Evolutionary conservation across 148 eudicot species (phyloP).

Genomic region (Vaccinium vitisidaea): DNA sequence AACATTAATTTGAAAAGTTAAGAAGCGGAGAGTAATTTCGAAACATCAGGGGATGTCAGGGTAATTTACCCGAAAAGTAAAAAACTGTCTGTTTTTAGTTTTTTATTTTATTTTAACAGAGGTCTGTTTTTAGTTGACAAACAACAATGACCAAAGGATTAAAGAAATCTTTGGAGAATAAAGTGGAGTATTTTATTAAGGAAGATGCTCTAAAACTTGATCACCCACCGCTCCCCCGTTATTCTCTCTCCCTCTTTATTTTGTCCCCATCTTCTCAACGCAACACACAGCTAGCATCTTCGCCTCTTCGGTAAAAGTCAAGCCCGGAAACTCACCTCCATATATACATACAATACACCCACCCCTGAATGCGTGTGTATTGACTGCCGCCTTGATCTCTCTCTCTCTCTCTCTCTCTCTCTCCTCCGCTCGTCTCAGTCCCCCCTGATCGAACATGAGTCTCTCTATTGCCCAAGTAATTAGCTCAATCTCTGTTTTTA

Average conservation of each 20-base stretch:
- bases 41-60: no score
- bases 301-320: neutral
- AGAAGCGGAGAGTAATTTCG: no score
- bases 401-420: neutral
- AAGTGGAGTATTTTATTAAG: no score
- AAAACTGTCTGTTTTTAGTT: no score
- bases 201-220: neutral
- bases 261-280: neutral
- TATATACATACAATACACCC: neutral
- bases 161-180: neutral
- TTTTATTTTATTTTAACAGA: no score
- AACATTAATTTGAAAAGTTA: no score
- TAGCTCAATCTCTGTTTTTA: neutral
- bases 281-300: neutral
- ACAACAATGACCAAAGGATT: neutral
- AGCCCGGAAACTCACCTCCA: neutral
- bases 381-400: neutral
- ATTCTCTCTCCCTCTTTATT: neutral
- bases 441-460: conserved; percentile 8
- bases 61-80: no score
- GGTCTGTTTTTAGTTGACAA: neutral
- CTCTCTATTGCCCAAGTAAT: conserved; percentile 18
- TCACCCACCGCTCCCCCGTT: neutral
- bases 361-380: neutral
- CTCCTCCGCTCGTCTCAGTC: neutral